phyloP scores from a whole-genome alignment of 192 early-diverging fungal genomes.

The Linnemannia exigua region DNA sequence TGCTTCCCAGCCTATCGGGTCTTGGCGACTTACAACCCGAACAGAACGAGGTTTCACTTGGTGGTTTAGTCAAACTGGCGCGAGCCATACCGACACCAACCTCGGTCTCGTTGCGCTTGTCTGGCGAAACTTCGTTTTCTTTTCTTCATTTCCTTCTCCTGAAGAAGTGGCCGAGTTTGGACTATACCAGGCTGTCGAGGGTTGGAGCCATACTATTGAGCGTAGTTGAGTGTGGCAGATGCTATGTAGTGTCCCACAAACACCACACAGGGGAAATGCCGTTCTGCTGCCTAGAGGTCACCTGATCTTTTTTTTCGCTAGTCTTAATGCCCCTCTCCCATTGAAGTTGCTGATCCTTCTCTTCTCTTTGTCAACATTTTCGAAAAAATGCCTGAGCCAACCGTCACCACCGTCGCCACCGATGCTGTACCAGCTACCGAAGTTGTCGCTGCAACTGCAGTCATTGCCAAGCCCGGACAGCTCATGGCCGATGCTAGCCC shows the following conservation, averaged over 20 bases:
- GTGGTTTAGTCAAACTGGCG: neutral
- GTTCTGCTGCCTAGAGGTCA: neutral
- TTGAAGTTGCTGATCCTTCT: neutral
- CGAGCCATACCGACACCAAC: too few species aligned
- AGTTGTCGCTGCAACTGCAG: neutral
- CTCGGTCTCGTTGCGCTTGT: too few species aligned
- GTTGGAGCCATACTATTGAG: too few species aligned
- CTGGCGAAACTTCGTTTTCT: too few species aligned
- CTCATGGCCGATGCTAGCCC: conserved; percentile 33
- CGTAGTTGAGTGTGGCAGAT: too few species aligned
- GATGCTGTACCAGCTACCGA: neutral
- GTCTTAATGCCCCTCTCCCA: neutral
- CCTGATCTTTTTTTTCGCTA: neutral
- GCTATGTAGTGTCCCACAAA: too few species aligned
- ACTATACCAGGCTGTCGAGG: neutral
- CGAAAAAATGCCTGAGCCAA: conserved; percentile 36
- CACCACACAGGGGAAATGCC: too few species aligned
- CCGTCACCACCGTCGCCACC: neutral
- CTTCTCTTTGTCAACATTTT: neutral
- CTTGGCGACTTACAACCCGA: neutral
- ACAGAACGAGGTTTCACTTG: neutral
- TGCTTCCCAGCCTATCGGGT: neutral
- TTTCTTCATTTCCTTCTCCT: neutral
- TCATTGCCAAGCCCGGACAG: conserved; percentile 11
- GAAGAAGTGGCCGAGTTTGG: neutral